phyloP scores from a whole-genome alignment of 108 stramenopile genomes.

The Skeletonema tropicum region DNA sequence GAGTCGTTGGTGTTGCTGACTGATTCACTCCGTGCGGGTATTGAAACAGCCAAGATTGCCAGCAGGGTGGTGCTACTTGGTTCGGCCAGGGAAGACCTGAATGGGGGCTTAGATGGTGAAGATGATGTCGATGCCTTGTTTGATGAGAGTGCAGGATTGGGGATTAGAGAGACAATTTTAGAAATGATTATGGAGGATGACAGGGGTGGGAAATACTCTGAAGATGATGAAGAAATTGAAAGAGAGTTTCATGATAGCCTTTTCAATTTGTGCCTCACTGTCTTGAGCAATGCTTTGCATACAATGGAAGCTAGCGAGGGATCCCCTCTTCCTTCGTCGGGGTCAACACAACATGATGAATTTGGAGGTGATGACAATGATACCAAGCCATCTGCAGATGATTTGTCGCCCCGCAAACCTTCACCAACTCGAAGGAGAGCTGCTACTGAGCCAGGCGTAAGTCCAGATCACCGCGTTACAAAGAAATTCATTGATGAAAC shows the following conservation, averaged over 20 bases:
- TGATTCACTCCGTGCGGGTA: constrained; percentile 78
- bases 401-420: constrained; percentile 10
- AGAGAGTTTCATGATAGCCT: constrained; percentile 67
- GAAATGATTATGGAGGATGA: constrained; percentile 82
- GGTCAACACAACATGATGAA: background rate
- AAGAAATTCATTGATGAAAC: constrained; percentile 72
- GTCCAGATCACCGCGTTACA: constrained; percentile 50
- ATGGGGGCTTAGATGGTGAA: constrained; percentile 41
- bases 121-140: constrained; percentile 58
- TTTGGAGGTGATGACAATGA: constrained; percentile 33
- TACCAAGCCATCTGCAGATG: constrained; percentile 34
- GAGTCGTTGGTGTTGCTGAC: constrained; percentile 82
- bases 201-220: constrained; percentile 41
- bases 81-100: constrained; percentile 50
- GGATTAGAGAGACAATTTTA: constrained; percentile 80
- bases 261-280: constrained; percentile 81
- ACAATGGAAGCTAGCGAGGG: constrained; percentile 54
- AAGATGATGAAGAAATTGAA: constrained; percentile 53
- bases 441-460: constrained; percentile 45
- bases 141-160: constrained; percentile 79
- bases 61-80: constrained; percentile 81
- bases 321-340: background rate
- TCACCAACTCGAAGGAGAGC: constrained; percentile 32
- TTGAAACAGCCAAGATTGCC: constrained; percentile 79
- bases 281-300: constrained; percentile 82